Percentiles rank a stretch among this genome's conserved stretches.
phyloP scores from a whole-genome alignment of 331 rosid genomes.

The Quercus lobata region DNA sequence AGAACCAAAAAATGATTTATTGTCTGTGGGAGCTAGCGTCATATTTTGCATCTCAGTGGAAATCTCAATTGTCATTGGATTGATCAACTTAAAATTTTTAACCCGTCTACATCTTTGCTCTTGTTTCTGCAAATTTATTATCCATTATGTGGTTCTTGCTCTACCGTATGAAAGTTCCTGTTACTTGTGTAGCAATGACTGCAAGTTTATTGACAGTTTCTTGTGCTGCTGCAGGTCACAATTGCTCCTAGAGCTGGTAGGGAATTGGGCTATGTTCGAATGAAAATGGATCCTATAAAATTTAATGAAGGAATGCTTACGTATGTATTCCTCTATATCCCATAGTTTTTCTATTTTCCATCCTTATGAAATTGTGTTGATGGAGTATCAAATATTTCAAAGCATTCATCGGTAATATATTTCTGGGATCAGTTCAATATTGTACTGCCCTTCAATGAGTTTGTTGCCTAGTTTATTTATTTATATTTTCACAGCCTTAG shows the following conservation, averaged over 20 bases:
- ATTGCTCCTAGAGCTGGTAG: constrained; percentile 99
- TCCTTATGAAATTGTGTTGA: neutral
- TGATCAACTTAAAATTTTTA: neutral
- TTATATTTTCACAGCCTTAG: constrained; percentile 1
- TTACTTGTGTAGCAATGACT: neutral
- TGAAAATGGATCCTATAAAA: constrained; percentile 77
- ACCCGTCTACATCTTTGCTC: neutral
- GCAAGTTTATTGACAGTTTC: constrained; percentile 6
- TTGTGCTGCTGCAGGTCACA: constrained; percentile 64
- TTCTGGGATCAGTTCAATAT: constrained; percentile 9
- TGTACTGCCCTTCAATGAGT: constrained; percentile 5
- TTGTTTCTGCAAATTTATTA: neutral
- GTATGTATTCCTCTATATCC: constrained; percentile 43
- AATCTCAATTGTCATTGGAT: neutral
- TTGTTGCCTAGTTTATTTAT: constrained; percentile 2
- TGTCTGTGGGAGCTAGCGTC: neutral
- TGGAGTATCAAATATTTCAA: neutral
- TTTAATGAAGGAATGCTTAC: constrained; percentile 84
- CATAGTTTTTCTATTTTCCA: neutral
- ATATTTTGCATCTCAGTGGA: neutral
- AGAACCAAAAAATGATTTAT: neutral
- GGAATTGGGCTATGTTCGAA: constrained; percentile 93
- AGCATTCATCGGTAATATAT: neutral
- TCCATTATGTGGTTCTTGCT: neutral
- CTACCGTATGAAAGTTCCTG: neutral